A percentile compares a stretch with the other conserved stretches of the same genome.
Evolutionary conservation across 108 stramenopile genomes (phyloP).

Genomic region (Licmophora abbreviata): DNA sequence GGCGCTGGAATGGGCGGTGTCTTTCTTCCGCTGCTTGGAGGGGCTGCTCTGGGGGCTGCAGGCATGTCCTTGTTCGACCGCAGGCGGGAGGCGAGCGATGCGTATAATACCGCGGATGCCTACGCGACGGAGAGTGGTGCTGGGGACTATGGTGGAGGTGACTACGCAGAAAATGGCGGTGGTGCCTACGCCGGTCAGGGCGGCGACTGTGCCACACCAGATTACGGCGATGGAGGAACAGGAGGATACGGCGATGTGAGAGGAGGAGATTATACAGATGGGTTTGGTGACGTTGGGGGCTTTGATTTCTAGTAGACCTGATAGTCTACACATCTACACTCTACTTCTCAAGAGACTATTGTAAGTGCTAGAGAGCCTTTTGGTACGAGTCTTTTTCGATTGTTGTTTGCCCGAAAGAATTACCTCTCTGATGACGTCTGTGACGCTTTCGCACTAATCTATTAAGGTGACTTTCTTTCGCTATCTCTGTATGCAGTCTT

Average conservation of each 20-base stretch:
- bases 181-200: neutral
- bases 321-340: neutral
- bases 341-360: neutral
- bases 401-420: too few species aligned
- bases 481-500: too few species aligned
- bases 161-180: constrained; percentile 1
- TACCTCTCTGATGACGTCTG: too few species aligned
- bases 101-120: neutral
- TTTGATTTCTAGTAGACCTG: neutral
- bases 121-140: neutral
- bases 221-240: neutral
- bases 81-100: neutral
- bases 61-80: constrained; percentile 7
- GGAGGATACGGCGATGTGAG: neutral
- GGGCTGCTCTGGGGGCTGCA: constrained; percentile 9
- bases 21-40: constrained; percentile 6
- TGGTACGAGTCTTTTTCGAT: too few species aligned
- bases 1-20: neutral
- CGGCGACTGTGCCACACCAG: neutral
- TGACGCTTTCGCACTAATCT: too few species aligned
- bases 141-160: constrained; percentile 1
- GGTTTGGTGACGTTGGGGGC: neutral
- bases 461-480: too few species aligned
- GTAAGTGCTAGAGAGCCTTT: too few species aligned
- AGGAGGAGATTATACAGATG: neutral